These are phyloP conservation scores for Hymenoscyphus albidus DNA, from an alignment of 2,329 filamentous ascomycete genomes.

Conservation along the genomic window DNA sequence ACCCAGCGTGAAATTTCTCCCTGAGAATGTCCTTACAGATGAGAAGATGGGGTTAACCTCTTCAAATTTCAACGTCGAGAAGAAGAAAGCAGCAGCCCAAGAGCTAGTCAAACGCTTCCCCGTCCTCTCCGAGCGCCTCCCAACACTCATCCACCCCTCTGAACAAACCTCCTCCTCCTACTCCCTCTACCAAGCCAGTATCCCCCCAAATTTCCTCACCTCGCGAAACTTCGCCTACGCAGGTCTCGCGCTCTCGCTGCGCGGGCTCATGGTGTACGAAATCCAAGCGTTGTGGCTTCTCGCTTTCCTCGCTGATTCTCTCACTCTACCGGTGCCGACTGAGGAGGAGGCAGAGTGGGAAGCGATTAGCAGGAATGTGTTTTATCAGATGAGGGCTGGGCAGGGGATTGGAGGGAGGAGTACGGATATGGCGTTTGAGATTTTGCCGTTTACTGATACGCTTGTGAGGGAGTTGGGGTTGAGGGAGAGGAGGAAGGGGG, in stretches of 20 bases:
- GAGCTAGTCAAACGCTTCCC: conserved; percentile 48
- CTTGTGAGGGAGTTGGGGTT: conserved; percentile 42
- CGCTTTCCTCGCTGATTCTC: conserved; percentile 53
- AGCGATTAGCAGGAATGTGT: conserved; percentile 57
- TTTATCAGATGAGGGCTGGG: conserved; percentile 64
- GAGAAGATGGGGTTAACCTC: conserved; percentile 9
- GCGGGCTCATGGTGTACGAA: conserved; percentile 40
- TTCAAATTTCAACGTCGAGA: conserved; percentile 21
- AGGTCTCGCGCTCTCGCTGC: conserved; percentile 43
- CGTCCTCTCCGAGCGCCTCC: not conserved
- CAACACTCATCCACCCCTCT: not conserved
- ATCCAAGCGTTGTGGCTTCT: conserved; percentile 56
- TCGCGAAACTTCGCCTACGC: conserved; percentile 44
- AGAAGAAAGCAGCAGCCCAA: conserved; percentile 46
- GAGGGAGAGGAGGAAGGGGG: conserved; percentile 49
- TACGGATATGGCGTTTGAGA: conserved; percentile 74
- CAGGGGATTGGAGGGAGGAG: conserved; percentile 57
- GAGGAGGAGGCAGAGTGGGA: conserved; percentile 10
- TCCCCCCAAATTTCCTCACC: conserved; percentile 39
- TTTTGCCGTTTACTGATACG: conserved; percentile 66
- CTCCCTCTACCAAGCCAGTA: conserved; percentile 42
- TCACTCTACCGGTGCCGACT: conserved; percentile 43
- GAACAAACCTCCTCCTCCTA: conserved; percentile 33
- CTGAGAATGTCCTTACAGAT: not conserved
- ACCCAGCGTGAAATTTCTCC: conserved; percentile 47